Evolutionary conservation across 2,329 filamentous ascomycete species (phyloP), one percentile per base, ranked within the genome.

Genomic region (Phialophora macrospora): DNA sequence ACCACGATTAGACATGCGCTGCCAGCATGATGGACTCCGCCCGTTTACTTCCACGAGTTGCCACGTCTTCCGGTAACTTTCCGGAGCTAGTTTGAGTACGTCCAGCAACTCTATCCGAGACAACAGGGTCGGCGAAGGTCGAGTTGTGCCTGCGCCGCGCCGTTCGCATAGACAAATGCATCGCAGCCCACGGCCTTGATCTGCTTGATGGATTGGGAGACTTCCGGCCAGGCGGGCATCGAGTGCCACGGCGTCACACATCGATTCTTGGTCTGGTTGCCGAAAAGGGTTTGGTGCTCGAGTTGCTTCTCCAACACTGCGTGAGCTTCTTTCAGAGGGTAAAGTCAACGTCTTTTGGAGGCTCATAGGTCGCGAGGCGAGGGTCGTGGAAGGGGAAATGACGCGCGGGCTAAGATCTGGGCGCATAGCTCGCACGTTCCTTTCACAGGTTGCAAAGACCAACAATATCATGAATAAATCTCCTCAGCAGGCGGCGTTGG

Each of bases 141-240:
- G 2, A 87, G 78, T 68, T 86, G 84, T 0, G 86, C 75, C 17
- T 84, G 79, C 1, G 81, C 83, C 0, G 83, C 85, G 0, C 84
- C 84, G 63, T 87, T 87, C 5, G 83, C 84, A 55, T 82, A 78
- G 4, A 86, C 84, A 60, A 84, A 81, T 0, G 81, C 72, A 64
- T 83, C 79, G 6, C 79, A 73, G 0, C 75, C 77, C 5, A 2
- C 20, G 1, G 75, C 72, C 14, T 77, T 73, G 0, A 86, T 73
- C 0, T 70, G 70, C 1, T 74, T 60, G 1, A 86, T 74, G 0
- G 82, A 83, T 2, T 73, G 65, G 0, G 67, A 51, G 0, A 85
- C 82, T 59, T 87, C 84, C 0, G 80, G 79, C 84, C 84, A 87
- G 1, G 83, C 79, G 5, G 71, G 74, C 74, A 84, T 81, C 4